These are phyloP conservation scores for Plasmodium ovale DNA, from an alignment of 169 alveolate species.

Conservation along the genomic window DNA sequence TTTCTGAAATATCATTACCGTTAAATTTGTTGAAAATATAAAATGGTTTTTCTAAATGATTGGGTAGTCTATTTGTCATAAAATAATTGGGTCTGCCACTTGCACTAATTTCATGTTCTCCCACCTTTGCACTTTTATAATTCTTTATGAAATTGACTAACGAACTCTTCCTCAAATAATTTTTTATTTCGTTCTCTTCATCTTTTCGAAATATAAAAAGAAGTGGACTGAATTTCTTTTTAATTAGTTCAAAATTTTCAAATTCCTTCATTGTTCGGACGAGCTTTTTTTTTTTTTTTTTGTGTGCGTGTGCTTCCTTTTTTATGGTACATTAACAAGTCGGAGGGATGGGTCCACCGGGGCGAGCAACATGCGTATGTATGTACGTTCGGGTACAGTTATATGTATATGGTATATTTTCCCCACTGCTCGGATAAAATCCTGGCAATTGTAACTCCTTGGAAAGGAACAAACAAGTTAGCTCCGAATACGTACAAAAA, in stretches of 20 bases:
- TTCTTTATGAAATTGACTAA: conserved; percentile 19
- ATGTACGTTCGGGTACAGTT: too few species aligned
- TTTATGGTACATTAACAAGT: too few species aligned
- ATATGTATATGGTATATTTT: too few species aligned
- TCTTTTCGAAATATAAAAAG: conserved; percentile 56
- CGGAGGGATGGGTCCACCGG: too few species aligned
- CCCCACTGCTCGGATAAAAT: too few species aligned
- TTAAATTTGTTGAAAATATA: conserved; percentile 33
- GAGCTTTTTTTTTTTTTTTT: neutral
- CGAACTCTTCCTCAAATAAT: conserved; percentile 14
- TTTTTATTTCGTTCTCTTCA: conserved; percentile 60
- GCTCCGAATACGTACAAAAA: too few species aligned
- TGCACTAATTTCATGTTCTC: neutral
- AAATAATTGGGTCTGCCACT: conserved; percentile 13
- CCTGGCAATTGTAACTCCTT: too few species aligned
- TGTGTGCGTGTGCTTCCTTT: neutral
- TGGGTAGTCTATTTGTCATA: conserved; percentile 17
- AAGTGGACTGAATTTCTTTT: conserved; percentile 51
- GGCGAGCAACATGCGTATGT: neutral
- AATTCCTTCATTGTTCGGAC: conserved; percentile 42
- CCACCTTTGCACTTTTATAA: neutral
- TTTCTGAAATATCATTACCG: conserved; percentile 5
- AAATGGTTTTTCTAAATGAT: conserved; percentile 35
- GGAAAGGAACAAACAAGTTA: too few species aligned
- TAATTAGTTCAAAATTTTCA: conserved; percentile 45